A percentile compares a stretch with the other conserved stretches of the same genome.
phyloP scores from a whole-genome alignment of 768 basidiomycete genomes.

The Auriscalpium orientale region DNA sequence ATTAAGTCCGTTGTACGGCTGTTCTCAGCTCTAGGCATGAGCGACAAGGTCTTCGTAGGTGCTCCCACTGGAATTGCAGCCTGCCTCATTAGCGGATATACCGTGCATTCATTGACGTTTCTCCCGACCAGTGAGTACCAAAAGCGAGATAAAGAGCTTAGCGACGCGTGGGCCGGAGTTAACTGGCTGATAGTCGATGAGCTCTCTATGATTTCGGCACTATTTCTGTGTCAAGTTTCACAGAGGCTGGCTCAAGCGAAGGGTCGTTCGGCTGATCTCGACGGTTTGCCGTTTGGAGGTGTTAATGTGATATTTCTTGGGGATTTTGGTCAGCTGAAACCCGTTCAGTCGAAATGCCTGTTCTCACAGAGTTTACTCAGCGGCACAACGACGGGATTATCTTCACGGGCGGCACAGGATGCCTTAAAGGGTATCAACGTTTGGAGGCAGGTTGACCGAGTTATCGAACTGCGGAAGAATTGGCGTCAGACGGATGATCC shows the following conservation, averaged over 20 bases:
- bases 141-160: constrained; percentile 3
- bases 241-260: neutral
- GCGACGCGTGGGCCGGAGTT: constrained; percentile 11
- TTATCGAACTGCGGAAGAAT: neutral
- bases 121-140: constrained; percentile 3
- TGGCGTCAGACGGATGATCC: neutral
- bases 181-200: constrained; percentile 6
- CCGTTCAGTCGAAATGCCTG: neutral
- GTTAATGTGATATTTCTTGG: neutral
- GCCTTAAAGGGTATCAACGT: neutral
- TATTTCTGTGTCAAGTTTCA: neutral
- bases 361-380: neutral
- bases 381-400: neutral
- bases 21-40: neutral
- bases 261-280: neutral
- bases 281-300: neutral
- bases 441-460: neutral
- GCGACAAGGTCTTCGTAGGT: neutral
- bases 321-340: neutral
- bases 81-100: constrained; percentile 20
- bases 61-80: constrained; percentile 27
- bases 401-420: neutral
- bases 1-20: constrained; percentile 17
- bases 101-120: constrained; percentile 22
- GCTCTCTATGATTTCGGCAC: neutral